Evolutionary conservation across 805 yeast genomes (phyloP), one percentile per base, ranked within the genome.

Genomic region (Suhomyces faveliae): DNA sequence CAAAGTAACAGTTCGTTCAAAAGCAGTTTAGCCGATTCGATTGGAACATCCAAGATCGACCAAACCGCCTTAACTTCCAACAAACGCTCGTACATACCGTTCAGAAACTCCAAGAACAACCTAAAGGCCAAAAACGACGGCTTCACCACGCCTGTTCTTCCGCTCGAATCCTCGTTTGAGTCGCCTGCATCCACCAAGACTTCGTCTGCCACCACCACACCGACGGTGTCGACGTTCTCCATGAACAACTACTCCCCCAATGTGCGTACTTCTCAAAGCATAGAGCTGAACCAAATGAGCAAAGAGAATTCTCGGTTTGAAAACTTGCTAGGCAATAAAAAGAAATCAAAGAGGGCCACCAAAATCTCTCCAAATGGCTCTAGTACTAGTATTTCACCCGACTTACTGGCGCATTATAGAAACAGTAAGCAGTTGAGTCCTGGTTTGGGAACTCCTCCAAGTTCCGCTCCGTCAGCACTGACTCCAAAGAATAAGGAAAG

Each of bases 1-100:
- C 83, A 85, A 13, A 85, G 95, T 0, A 84, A 84, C 43, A 76
- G 88, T 0, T 87, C 95, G 2, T 89, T 89, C 73, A 84, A 84
- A 60, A 83, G 85, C 17, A 78, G 86, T 23, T 72, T 87, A 54
- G 90, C 88, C 0, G 95, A 87, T 52, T 81, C 88, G 20, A 67
- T 70, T 24, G 73, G 73, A 6, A 59, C 61, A 2, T 46, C 57
- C 10, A 52, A 50, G 21, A 23, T 46, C 13, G 50, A 50, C 6
- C 53, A 42, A 13, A 52, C 56, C 9, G 50, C 44, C 12, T 42
- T 48, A 0, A 42, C 43, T 23, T 37, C 56, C 2, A 44, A 62
- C 5, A 70, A 65, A 45, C 56, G 68, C 43, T 70, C 76, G 5
- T 73, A 73, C 51, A 64, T 73, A 42, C 78, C 78, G 15, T 73